Base-by-base conservation (phyloP, 345 rosid species). In the Clausena lansium region DNA sequence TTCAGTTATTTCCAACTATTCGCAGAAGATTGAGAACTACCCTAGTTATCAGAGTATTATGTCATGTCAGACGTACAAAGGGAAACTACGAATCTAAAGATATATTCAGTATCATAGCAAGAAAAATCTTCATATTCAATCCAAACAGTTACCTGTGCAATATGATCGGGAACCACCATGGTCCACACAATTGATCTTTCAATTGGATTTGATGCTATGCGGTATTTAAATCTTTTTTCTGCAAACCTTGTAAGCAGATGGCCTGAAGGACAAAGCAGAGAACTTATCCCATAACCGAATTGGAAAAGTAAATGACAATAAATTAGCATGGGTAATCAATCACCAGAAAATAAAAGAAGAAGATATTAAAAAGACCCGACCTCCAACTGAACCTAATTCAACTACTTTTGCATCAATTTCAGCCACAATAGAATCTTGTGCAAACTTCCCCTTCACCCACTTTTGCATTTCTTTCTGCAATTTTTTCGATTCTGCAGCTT, bases 401-500 rank as follows among this genome's bases (percentile, higher is more conserved):
- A 94, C 89, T n/a, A 94, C 89, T 85, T 89, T 96, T 9, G 90
- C 69, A 76, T 96, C 95, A 82, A 94, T 87, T 84, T 90, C 88
- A 65, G 95, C 95, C 71, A 91, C 92, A 73, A 96, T 88, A 80
- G 93, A 92, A 80, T 96, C 89, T 70, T 86, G 84, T 3, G 99
- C 94, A 84, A 90, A 84, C 84, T 94, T 94, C 78, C 99, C 97
- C 50, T 90, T 96, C 82, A 86, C 92, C 98, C 99, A 96, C 77
- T 92, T 94, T 69, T 86, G 87, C 84, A 80, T 87, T 83, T 94
- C 94, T 78, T 89, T 94, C 84, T 92, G 91, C 82, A 88, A 24
- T 82, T 80, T 90, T 85, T 88, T 96, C 74, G 88, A 64, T 79
- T 89, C 93, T n/a, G 89, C 97, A 32, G 90, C 97, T 84, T 92